Evolutionary conservation across 345 rosid species (phyloP).

Genomic region (Acer yangbiense): DNA sequence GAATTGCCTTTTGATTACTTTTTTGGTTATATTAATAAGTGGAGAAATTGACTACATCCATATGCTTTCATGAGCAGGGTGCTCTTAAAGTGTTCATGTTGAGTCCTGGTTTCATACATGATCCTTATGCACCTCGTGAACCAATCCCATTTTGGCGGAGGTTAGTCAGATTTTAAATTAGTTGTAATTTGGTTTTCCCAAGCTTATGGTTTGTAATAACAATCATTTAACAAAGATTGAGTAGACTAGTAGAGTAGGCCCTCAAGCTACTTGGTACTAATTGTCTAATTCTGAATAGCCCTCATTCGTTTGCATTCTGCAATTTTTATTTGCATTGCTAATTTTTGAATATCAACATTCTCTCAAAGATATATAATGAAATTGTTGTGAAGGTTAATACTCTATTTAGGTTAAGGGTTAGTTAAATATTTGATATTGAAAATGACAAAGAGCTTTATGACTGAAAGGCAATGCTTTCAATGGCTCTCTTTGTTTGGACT

Average conservation of each 20-base stretch:
- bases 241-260: constrained; percentile 5
- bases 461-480: neutral
- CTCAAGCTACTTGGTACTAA: constrained; percentile 2
- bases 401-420: neutral
- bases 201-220: constrained; percentile 4
- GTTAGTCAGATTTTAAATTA: constrained; percentile 37
- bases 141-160: constrained; percentile 78
- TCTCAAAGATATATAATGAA: neutral
- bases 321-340: neutral
- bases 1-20: neutral
- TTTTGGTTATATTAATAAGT: constrained; percentile 1
- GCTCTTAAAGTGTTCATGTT: constrained; percentile 63
- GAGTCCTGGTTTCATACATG: constrained; percentile 92
- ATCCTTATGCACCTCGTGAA: constrained; percentile 72
- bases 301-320: neutral
- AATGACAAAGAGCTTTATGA: neutral
- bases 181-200: constrained; percentile 4
- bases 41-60: constrained; percentile 17
- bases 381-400: neutral
- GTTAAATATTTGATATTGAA: neutral
- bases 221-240: neutral
- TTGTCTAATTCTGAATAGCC: constrained; percentile 3
- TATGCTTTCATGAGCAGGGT: constrained; percentile 50
- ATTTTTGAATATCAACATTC: neutral
- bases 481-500: neutral